phyloP scores from a whole-genome alignment of 768 basidiomycete genomes.

The Thelephora ganbajun region DNA sequence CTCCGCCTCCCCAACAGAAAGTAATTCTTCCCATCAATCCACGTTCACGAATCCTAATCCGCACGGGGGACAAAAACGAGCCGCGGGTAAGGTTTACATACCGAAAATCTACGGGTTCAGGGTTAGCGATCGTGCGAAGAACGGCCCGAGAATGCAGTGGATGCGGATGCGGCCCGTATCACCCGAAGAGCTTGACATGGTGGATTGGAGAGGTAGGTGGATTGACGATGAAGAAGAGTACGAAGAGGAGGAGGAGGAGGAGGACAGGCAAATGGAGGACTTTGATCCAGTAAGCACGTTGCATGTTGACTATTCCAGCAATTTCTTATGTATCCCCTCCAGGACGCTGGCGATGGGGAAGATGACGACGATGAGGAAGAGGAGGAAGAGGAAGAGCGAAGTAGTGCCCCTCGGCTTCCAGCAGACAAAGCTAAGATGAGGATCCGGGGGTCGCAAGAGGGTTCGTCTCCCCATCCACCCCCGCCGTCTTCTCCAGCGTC shows the following conservation, averaged over 20 bases:
- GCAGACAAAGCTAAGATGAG: conserved; percentile 3
- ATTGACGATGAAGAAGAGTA: conserved; percentile 67
- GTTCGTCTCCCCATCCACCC: conserved; percentile 25
- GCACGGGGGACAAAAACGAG: conserved; percentile 79
- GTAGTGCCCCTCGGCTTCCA: conserved; percentile 10
- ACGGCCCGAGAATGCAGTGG: conserved; percentile 97
- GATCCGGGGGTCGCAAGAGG: conserved; percentile 6
- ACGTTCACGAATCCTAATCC: conserved; percentile 79
- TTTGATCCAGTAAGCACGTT: conserved; percentile 57
- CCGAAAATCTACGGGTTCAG: conserved; percentile 96
- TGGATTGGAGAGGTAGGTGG: conserved; percentile 89
- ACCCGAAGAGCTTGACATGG: conserved; percentile 67
- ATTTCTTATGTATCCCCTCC: neutral
- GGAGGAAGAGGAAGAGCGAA: conserved; percentile 28
- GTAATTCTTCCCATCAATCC: conserved; percentile 19
- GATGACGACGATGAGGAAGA: conserved; percentile 42
- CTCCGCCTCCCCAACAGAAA: conserved; percentile 31
- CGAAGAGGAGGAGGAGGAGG: conserved; percentile 32
- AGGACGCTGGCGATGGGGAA: conserved; percentile 29
- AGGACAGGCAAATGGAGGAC: conserved; percentile 73
- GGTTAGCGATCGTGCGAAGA: conserved; percentile 89
- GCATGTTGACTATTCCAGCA: neutral
- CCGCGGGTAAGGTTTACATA: conserved; percentile 75
- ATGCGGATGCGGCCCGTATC: conserved; percentile 75
- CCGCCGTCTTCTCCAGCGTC: conserved; percentile 36